A percentile compares a stretch with the other conserved stretches of the same genome.
These are phyloP conservation scores for Sporothrix mexicana DNA, from an alignment of 2,329 filamentous ascomycete genomes.

Conservation along the genomic window DNA sequence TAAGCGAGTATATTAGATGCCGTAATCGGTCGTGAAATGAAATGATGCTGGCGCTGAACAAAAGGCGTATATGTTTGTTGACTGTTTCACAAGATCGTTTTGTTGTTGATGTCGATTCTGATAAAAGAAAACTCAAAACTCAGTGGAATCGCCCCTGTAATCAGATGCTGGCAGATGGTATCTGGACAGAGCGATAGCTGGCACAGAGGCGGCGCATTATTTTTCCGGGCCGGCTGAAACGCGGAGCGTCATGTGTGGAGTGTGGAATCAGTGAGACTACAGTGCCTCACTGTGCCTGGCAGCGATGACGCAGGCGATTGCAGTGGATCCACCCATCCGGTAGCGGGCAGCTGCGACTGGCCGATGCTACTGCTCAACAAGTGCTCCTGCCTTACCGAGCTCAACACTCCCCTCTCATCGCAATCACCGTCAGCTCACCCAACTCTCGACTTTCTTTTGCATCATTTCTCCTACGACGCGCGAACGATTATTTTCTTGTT, in stretches of 20 bases:
- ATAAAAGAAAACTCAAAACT: neutral
- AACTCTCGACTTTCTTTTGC: neutral
- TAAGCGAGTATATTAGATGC: too few relatives aligned
- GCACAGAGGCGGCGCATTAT: neutral
- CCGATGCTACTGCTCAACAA: neutral
- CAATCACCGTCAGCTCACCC: neutral
- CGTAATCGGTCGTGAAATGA: neutral
- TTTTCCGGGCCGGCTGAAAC: constrained; percentile 26
- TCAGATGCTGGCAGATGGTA: neutral
- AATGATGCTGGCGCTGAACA: neutral
- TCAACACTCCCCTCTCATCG: neutral
- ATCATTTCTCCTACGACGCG: neutral
- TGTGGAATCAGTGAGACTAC: neutral
- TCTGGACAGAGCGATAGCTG: neutral
- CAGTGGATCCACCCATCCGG: neutral
- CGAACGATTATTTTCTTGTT: too few relatives aligned
- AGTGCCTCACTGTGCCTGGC: neutral
- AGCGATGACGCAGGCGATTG: constrained; percentile 26
- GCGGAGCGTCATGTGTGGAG: neutral
- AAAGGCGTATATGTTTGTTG: too few relatives aligned
- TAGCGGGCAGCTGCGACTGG: constrained; percentile 5
- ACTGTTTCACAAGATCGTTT: too few relatives aligned
- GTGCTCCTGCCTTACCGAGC: constrained; percentile 18
- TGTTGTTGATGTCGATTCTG: neutral
- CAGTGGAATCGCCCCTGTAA: constrained; percentile 8